Percentiles rank a stretch among this genome's conserved stretches.
Evolutionary conservation across 176 grass and related monocot genomes (phyloP).

Genomic region (Avena sativa): DNA sequence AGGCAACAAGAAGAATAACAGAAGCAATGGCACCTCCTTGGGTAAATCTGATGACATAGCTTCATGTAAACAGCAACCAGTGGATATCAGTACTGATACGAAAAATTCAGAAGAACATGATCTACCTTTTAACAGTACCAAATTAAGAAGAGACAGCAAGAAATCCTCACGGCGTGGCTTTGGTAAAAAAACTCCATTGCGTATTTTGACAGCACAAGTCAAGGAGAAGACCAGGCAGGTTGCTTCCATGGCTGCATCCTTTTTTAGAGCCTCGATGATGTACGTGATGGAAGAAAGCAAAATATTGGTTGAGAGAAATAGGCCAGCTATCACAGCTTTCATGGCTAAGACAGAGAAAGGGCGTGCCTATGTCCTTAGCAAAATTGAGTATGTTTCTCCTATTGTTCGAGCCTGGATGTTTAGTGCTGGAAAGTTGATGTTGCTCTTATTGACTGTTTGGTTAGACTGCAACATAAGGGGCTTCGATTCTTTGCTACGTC

Average conservation of each 20-base stretch:
- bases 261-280: slow-evolving; percentile 64
- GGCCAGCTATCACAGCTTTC: slow-evolving; percentile 53
- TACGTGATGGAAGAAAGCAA: slow-evolving; percentile 66
- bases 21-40: slow-evolving; percentile 27
- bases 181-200: slow-evolving; percentile 38
- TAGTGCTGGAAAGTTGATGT: slow-evolving; percentile 75
- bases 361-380: slow-evolving; percentile 56
- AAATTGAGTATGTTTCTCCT: slow-evolving; percentile 63
- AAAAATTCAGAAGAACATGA: slow-evolving; percentile 46
- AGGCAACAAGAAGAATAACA: slow-evolving; percentile 54
- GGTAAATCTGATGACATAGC: slow-evolving; percentile 47
- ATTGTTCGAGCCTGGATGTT: slow-evolving; percentile 70
- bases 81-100: slow-evolving; percentile 39
- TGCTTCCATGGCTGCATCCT: slow-evolving; percentile 65
- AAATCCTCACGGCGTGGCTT: slow-evolving; percentile 35
- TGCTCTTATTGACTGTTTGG: slow-evolving; percentile 83
- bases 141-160: slow-evolving; percentile 53
- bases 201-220: slow-evolving; percentile 39
- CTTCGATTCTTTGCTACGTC: slow-evolving; percentile 82
- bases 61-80: slow-evolving; percentile 39
- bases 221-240: slow-evolving; percentile 53
- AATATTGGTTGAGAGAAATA: slow-evolving; percentile 61
- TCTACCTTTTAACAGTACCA: slow-evolving; percentile 33
- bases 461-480: slow-evolving; percentile 90
- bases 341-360: slow-evolving; percentile 57